These are phyloP conservation scores for Brassica juncea DNA, from an alignment of 345 rosid genomes.

Conservation along the genomic window DNA sequence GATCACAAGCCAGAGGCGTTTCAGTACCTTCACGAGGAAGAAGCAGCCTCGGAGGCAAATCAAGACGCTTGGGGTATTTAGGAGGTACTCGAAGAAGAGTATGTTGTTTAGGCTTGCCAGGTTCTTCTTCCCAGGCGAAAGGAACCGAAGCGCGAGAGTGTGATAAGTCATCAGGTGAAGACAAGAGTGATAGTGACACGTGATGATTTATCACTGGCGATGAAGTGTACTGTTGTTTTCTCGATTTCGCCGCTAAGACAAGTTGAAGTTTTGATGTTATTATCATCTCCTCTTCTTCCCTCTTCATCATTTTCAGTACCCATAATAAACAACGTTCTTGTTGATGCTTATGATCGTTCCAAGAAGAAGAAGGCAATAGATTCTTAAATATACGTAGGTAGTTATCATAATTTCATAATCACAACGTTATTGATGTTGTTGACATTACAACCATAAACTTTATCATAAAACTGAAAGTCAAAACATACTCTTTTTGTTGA, in stretches of 20 bases:
- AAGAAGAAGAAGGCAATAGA: slow-evolving; percentile 2
- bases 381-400: slow-evolving; percentile 22
- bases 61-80: slow-evolving; percentile 43
- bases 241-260: slow-evolving; percentile 37
- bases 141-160: slow-evolving; percentile 68
- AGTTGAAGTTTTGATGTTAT: slow-evolving; percentile 43
- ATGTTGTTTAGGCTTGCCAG: slow-evolving; percentile 72
- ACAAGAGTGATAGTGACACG: slow-evolving; percentile 10
- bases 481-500: slow-evolving; percentile 32
- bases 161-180: slow-evolving; percentile 44
- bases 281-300: slow-evolving; percentile 13
- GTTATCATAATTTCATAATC: background rate
- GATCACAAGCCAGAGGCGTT: slow-evolving; percentile 16
- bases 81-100: slow-evolving; percentile 26
- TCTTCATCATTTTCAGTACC: slow-evolving; percentile 33
- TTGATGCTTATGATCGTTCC: slow-evolving; percentile 12
- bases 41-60: slow-evolving; percentile 61
- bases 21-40: slow-evolving; percentile 37
- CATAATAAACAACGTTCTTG: slow-evolving; percentile 14
- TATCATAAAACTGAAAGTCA: slow-evolving; percentile 25
- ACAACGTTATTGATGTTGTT: background rate
- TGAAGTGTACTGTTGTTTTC: slow-evolving; percentile 10
- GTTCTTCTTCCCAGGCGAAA: slow-evolving; percentile 83
- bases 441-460: slow-evolving; percentile 3
- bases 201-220: slow-evolving; percentile 43